Evolutionary conservation across 1,284 basidiomycete species (phyloP).

Genomic region (Cutaneotrichosporon spelunceum): DNA sequence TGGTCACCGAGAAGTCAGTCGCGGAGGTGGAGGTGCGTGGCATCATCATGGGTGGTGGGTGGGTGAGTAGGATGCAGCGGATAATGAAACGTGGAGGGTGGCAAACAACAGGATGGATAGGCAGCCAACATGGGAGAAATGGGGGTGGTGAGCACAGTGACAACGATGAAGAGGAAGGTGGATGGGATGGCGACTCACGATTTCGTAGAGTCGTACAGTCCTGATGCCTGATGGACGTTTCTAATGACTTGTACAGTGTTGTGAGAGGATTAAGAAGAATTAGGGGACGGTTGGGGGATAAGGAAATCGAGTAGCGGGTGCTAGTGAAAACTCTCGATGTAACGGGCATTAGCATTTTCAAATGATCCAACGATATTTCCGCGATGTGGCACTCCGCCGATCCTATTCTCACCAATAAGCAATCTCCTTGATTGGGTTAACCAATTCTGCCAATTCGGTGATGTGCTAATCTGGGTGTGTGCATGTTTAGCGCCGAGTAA

Average conservation of each 20-base stretch:
- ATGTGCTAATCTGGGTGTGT: neutral
- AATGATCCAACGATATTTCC: neutral
- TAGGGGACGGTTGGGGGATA: neutral
- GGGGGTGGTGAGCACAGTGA: neutral
- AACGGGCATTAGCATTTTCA: constrained; percentile 1
- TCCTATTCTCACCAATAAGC: neutral
- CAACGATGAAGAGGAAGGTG: neutral
- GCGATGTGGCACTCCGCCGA: neutral
- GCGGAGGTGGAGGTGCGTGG: neutral
- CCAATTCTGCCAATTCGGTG: neutral
- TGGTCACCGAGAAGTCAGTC: neutral
- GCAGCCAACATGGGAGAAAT: neutral
- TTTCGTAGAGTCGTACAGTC: neutral
- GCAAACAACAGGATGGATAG: neutral
- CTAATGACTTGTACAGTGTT: neutral
- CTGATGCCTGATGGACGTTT: neutral
- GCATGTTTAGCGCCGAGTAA: neutral
- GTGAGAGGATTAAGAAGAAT: neutral
- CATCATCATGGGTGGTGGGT: neutral
- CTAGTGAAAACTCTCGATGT: neutral
- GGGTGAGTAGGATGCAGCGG: neutral
- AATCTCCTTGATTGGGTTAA: neutral
- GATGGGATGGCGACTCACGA: neutral
- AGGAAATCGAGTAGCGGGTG: neutral
- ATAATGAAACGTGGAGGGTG: neutral